Evolutionary conservation across 2,329 filamentous ascomycete genomes (phyloP).

Genomic region (Scleromitrula shiraiana): DNA sequence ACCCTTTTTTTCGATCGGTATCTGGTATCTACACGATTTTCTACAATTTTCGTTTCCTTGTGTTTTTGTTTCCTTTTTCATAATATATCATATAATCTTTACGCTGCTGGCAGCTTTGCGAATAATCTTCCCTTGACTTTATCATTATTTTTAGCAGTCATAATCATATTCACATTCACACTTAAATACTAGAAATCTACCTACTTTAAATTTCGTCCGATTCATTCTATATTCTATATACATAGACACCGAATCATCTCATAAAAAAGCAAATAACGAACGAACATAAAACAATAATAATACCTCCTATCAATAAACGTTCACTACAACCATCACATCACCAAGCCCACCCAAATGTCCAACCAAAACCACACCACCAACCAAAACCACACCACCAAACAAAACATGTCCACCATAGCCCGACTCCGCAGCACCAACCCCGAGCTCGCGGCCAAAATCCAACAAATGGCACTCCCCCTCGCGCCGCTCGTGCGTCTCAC

Average conservation of each 20-base stretch:
- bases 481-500: slow-evolving; percentile 58
- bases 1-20: background rate
- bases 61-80: background rate
- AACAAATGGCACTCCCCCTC: slow-evolving; percentile 57
- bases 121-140: slow-evolving; percentile 6
- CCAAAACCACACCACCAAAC: background rate
- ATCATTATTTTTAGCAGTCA: background rate
- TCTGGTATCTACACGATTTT: slow-evolving; percentile 1
- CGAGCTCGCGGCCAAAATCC: slow-evolving; percentile 51
- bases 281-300: no score
- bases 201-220: no score
- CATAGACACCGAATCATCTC: background rate
- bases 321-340: no score
- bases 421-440: slow-evolving; percentile 33
- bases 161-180: slow-evolving; percentile 3
- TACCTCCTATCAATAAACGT: no score
- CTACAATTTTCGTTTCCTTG: background rate
- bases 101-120: slow-evolving; percentile 23
- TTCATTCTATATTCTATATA: no score
- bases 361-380: background rate
- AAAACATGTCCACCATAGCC: background rate
- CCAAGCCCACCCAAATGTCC: no score
- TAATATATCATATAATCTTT: slow-evolving; percentile 7
- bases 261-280: background rate
- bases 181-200: no score